A percentile compares a stretch with the other conserved stretches of the same genome.
Evolutionary conservation across 495 filamentous ascomycete species (phyloP).

Genomic region (Hypoxylon subgilvum): DNA sequence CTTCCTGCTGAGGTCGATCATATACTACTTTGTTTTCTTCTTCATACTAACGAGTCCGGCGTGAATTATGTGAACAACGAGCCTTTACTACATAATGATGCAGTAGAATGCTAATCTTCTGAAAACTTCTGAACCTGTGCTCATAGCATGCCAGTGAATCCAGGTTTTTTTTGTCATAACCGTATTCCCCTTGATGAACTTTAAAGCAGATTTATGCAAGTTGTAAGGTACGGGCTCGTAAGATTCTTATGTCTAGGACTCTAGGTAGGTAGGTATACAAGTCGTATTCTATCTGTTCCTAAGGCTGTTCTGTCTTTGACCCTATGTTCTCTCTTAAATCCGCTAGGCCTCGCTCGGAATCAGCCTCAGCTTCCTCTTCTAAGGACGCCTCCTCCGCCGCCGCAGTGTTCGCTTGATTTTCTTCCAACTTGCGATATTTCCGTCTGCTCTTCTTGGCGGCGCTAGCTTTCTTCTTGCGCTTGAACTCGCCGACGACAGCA

Average conservation of each 20-base stretch:
- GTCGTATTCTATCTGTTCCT: no score
- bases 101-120: slow-evolving; percentile 17
- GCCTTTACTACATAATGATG: slow-evolving; percentile 15
- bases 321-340: background rate
- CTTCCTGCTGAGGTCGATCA: slow-evolving; percentile 56
- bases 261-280: no score
- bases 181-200: background rate
- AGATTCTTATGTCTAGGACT: no score
- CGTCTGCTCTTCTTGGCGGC: slow-evolving; percentile 55
- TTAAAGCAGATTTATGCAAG: background rate
- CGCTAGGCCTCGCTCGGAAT: slow-evolving; percentile 1
- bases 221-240: no score
- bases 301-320: no score
- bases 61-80: slow-evolving; percentile 36
- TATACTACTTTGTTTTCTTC: slow-evolving; percentile 49
- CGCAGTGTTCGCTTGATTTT: slow-evolving; percentile 28
- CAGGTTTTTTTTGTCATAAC: background rate
- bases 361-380: slow-evolving; percentile 13
- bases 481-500: slow-evolving; percentile 48
- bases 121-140: background rate
- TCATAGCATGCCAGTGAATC: background rate
- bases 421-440: slow-evolving; percentile 57
- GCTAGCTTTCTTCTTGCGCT: slow-evolving; percentile 57
- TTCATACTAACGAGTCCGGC: slow-evolving; percentile 30
- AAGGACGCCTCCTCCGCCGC: slow-evolving; percentile 1